Evolutionary conservation across 139 green algal genomes (phyloP).

Genomic region (Coccomyxa sp.): DNA sequence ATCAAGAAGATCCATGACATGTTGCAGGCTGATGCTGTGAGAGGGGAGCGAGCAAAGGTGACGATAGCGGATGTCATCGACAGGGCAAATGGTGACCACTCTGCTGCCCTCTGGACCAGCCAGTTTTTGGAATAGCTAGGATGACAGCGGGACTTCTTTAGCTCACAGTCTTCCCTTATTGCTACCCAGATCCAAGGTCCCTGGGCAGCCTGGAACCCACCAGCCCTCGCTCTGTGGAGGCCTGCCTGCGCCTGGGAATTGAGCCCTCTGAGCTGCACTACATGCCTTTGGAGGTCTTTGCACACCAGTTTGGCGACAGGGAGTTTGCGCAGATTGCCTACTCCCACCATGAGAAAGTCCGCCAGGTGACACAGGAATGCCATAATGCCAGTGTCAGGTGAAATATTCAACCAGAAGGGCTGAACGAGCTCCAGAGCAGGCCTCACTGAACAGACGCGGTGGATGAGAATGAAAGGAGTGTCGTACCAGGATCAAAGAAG

Average conservation of each 20-base stretch:
- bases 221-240: slow-evolving; percentile 73
- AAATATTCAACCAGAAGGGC: background rate
- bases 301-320: slow-evolving; percentile 27
- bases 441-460: too few species aligned
- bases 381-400: background rate
- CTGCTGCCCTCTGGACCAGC: background rate
- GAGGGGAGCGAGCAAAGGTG: slow-evolving; percentile 44
- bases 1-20: background rate
- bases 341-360: slow-evolving; percentile 56
- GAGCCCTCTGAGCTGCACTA: slow-evolving; percentile 72
- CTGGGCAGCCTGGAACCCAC: slow-evolving; percentile 52
- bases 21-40: slow-evolving; percentile 45
- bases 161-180: background rate
- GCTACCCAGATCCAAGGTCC: slow-evolving; percentile 39
- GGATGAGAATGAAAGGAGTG: too few species aligned
- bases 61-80: slow-evolving; percentile 69
- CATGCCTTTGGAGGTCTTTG: slow-evolving; percentile 53
- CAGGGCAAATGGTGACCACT: slow-evolving; percentile 43
- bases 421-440: background rate
- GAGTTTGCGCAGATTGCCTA: slow-evolving; percentile 64
- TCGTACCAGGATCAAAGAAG: too few species aligned
- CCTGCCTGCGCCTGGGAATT: slow-evolving; percentile 76
- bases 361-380: slow-evolving; percentile 46
- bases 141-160: background rate
- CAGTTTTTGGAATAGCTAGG: background rate